These are phyloP conservation scores for Tulasnella sp. DNA, from an alignment of 768 basidiomycete species.

Conservation along the genomic window DNA sequence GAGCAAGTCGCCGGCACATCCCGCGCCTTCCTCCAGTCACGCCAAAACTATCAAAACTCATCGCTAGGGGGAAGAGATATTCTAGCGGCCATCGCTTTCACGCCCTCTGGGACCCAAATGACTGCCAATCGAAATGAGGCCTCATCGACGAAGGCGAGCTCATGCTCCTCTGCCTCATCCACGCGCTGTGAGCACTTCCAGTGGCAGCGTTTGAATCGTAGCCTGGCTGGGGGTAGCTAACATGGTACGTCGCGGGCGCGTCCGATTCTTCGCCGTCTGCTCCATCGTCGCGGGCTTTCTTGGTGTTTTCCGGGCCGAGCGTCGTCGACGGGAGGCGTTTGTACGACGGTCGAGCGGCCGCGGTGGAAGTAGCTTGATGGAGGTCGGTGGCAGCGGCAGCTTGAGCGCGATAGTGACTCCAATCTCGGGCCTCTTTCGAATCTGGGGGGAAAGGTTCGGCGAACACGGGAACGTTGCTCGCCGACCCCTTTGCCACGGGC, in stretches of 20 bases:
- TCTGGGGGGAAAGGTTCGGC: conserved; percentile 18
- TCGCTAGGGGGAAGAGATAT: too few relatives aligned
- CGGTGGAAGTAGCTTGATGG: not conserved
- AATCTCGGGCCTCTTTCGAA: conserved; percentile 21
- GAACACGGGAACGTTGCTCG: not conserved
- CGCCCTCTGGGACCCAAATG: not conserved
- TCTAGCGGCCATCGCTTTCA: not conserved
- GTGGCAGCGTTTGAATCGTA: not conserved
- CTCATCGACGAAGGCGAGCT: conserved; percentile 20
- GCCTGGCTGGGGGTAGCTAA: conserved; percentile 18
- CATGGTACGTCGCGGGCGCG: not conserved
- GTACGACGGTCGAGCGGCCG: conserved; percentile 8
- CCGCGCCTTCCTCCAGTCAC: not conserved
- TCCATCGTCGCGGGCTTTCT: conserved; percentile 2
- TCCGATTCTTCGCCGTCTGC: not conserved
- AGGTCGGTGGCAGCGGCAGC: not conserved
- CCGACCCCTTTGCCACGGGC: not conserved
- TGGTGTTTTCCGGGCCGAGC: conserved; percentile 18
- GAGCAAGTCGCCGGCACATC: not conserved
- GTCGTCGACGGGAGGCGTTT: conserved; percentile 20
- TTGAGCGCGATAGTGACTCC: conserved; percentile 13
- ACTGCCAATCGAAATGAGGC: conserved; percentile 21
- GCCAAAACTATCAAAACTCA: not conserved
- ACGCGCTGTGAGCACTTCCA: conserved; percentile 15
- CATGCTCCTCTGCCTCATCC: conserved; percentile 25